Conservation (phyloP, 2,329 filamentous ascomycete genomes). For the Coniochaeta sp. region DNA sequence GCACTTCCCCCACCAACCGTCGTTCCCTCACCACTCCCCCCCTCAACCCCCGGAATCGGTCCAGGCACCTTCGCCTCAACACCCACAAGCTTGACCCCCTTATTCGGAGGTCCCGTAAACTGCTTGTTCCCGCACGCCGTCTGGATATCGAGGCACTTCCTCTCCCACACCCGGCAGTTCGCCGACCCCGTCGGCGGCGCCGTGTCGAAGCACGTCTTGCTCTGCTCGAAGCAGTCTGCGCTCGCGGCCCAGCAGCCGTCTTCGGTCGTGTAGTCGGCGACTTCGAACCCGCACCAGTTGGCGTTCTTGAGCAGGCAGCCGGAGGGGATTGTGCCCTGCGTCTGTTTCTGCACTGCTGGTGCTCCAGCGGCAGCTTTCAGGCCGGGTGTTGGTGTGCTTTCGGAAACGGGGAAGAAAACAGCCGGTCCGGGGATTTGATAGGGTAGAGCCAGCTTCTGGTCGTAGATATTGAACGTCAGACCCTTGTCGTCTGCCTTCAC, state of each 20-base stretch:
- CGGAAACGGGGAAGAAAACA: conserved; percentile 36
- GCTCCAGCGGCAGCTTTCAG: conserved; percentile 8
- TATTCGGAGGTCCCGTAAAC: conserved; percentile 41
- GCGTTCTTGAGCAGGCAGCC: conserved; percentile 58
- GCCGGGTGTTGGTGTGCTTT: conserved; percentile 8
- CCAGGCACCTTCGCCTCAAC: conserved; percentile 22
- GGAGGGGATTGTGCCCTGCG: conserved; percentile 41
- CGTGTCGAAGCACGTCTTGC: conserved; percentile 48
- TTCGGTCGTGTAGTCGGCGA: conserved; percentile 48
- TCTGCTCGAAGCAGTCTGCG: conserved; percentile 52
- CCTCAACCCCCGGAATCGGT: conserved; percentile 23
- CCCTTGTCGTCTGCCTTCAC: conserved; percentile 45
- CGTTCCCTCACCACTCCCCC: not conserved
- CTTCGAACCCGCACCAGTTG: conserved; percentile 65
- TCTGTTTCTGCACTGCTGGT: conserved; percentile 19
- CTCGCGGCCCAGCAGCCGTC: conserved; percentile 53
- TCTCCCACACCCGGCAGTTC: conserved; percentile 56
- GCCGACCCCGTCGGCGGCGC: conserved; percentile 51
- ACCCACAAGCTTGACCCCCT: conserved; percentile 21
- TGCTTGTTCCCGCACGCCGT: conserved; percentile 31
- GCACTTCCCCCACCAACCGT: not conserved
- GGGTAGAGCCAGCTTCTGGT: conserved; percentile 37
- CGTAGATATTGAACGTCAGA: conserved; percentile 60
- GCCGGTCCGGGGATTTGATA: conserved; percentile 54
- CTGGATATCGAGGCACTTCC: conserved; percentile 49